Base-by-base conservation (phyloP, 306 rosid genomes). In the Vicia sativa region DNA sequence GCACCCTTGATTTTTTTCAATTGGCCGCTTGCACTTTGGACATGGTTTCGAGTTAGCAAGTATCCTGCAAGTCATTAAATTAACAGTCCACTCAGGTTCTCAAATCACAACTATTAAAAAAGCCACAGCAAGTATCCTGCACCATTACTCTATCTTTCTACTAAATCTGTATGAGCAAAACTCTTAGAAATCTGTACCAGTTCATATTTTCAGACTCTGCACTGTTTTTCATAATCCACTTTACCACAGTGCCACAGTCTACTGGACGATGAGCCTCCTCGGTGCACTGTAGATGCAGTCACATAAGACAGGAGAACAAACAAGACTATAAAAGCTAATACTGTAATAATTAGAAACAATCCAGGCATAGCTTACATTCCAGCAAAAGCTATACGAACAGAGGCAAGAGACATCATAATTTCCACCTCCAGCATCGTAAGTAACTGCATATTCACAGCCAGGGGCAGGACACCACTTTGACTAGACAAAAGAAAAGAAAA, bases 241-340 rank as follows among this genome's bases (percentile, higher is more conserved):
- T 93, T 12, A 87, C 88, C 72, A 93, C 98, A 60, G 98, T 93
- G 66, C 84, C 89, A 59, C 98, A 93, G 73, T 90, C 96, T 59
- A 93, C 96, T 2, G 98, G 98, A 68, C 97, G 97, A 68, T 93
- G 98, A 76, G 95, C 98, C 85, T 93, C 97, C 79, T 93, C 96
- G 2, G 91, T 90, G 84, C 98, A 93, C 88, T 84, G 76, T 26
- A 59, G 63, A 68, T 59, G 45, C 78, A 66, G 53, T 38, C 52
- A 65, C 15, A 48, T 16, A 34, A 72, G 71, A 57, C 56, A 29
- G 52, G 53, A 67, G 39, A 71, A 52, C 74, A 55, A 77, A 68
- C 70, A 50, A 53, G 18, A 58, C 53, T 46, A 56, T 49, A 46
- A 62, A 34, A 52, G 26, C 57, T 10, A 70, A 68, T 53, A 64